Percentiles rank a stretch among this genome's conserved stretches.
phyloP scores from a whole-genome alignment of 2,329 filamentous ascomycete species.

The Leptographium wingfieldii region DNA sequence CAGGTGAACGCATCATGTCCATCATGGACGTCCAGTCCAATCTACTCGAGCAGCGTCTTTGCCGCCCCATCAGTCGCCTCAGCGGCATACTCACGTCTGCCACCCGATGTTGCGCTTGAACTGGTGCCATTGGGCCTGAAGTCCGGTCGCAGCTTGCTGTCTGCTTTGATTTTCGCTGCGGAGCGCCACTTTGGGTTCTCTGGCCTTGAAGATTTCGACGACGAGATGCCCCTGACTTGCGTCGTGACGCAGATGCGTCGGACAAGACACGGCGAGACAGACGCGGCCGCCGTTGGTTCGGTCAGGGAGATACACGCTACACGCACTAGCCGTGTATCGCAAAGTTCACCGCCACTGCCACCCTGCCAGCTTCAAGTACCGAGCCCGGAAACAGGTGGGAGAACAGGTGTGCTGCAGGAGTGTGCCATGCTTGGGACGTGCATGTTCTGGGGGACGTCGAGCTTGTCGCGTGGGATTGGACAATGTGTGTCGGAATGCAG shows the following conservation, averaged over 20 bases:
- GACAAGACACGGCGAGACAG: slow-evolving; percentile 2
- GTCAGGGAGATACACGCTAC: background rate
- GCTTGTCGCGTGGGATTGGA: background rate
- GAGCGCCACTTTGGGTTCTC: background rate
- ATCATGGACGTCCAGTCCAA: background rate
- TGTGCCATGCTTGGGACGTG: background rate
- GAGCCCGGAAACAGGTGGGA: background rate
- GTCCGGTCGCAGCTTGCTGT: background rate
- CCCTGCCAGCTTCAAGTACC: background rate
- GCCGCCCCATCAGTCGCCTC: background rate
- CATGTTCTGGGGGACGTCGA: background rate
- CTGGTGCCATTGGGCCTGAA: slow-evolving; percentile 1
- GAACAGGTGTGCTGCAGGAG: background rate
- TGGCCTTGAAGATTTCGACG: slow-evolving; percentile 1
- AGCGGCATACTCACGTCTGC: background rate
- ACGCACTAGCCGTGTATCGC: background rate
- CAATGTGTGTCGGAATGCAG: background rate
- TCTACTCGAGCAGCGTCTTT: background rate
- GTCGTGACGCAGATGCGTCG: slow-evolving; percentile 10
- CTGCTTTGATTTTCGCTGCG: background rate
- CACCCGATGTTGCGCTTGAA: background rate
- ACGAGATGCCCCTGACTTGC: slow-evolving; percentile 3
- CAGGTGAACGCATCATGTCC: background rate
- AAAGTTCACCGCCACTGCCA: background rate
- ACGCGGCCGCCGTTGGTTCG: slow-evolving; percentile 1